A percentile compares a stretch with the other conserved stretches of the same genome.
Evolutionary conservation across 139 green algal species (phyloP).

Genomic region (Chloropicon primus): DNA sequence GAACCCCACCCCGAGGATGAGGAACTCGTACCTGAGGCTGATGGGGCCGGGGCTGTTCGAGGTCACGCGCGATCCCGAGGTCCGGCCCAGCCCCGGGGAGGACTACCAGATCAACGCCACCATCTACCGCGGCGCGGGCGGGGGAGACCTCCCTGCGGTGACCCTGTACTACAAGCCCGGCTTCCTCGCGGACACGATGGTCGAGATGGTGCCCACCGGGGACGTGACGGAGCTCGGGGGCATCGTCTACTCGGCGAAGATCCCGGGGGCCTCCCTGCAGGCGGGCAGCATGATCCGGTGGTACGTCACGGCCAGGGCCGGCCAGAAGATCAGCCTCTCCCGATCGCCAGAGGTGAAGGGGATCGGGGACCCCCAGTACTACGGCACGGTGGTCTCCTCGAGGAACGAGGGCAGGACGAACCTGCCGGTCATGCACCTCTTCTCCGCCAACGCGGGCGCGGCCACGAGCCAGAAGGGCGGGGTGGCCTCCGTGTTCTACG

Average conservation of each 20-base stretch:
- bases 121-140: background rate
- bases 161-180: background rate
- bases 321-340: background rate
- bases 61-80: background rate
- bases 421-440: slow-evolving; percentile 12
- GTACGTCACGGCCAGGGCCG: slow-evolving; percentile 20
- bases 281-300: slow-evolving; percentile 25
- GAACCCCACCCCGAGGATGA: background rate
- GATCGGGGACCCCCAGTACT: background rate
- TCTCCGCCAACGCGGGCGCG: slow-evolving; percentile 16
- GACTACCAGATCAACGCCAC: background rate
- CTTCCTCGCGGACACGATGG: background rate
- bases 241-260: slow-evolving; percentile 13
- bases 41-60: background rate
- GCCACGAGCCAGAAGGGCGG: slow-evolving; percentile 15
- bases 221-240: background rate
- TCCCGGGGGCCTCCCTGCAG: slow-evolving; percentile 5
- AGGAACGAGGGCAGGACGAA: background rate
- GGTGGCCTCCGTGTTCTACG: slow-evolving; percentile 21
- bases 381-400: background rate
- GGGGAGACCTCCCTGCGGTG: background rate
- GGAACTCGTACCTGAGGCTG: background rate
- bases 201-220: background rate
- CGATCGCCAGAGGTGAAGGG: background rate
- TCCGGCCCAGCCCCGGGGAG: background rate